These are phyloP conservation scores for Nephelium lappaceum DNA, from an alignment of 345 rosid genomes.

Conservation along the genomic window DNA sequence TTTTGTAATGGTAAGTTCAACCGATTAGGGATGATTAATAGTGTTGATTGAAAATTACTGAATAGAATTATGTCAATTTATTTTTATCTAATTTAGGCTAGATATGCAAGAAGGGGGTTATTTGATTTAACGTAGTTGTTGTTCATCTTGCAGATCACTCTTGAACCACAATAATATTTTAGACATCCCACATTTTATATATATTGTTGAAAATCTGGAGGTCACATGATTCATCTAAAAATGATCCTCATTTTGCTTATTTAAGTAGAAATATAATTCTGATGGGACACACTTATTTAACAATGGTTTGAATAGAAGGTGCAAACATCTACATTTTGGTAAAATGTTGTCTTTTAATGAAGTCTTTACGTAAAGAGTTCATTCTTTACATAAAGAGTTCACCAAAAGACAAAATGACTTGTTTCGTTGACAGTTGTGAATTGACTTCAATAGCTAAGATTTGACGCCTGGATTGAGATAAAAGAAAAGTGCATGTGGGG, in stretches of 20 bases:
- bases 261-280: not conserved
- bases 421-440: not conserved
- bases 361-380: not conserved
- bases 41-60: not conserved
- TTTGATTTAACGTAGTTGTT: not conserved
- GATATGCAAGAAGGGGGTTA: not conserved
- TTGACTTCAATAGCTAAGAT: not conserved
- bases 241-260: not conserved
- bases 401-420: no score
- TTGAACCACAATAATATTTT: not conserved
- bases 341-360: not conserved
- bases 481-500: not conserved
- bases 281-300: not conserved
- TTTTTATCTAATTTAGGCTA: not conserved
- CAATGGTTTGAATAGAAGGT: not conserved
- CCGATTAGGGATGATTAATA: not conserved
- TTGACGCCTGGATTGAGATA: not conserved
- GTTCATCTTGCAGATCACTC: slow-evolving; percentile 3
- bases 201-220: not conserved
- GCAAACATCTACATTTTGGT: not conserved
- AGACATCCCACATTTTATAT: not conserved
- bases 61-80: slow-evolving; percentile 11
- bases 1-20: not conserved
- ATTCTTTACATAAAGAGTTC: not conserved
- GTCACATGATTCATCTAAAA: not conserved